Evolutionary conservation across 2,329 filamentous ascomycete genomes (phyloP).

Genomic region (Trichoderma sp.): DNA sequence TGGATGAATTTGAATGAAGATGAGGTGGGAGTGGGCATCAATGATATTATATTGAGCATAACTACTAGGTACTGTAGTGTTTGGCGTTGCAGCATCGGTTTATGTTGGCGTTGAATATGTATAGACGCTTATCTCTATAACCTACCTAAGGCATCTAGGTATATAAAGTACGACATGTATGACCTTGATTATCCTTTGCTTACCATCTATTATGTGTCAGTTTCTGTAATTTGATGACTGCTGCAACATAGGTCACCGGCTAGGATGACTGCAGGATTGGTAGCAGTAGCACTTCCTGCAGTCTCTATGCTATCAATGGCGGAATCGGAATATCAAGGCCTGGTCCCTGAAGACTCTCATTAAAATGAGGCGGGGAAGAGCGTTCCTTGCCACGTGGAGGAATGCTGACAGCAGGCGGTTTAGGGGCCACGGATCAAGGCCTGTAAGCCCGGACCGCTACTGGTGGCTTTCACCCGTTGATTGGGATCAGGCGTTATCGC

Average conservation of each 20-base stretch:
- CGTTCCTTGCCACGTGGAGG: neutral
- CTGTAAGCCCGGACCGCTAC: neutral
- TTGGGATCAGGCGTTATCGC: neutral
- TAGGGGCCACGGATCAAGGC: neutral
- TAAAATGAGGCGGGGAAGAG: neutral
- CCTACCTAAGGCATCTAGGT: neutral
- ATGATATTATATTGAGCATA: neutral
- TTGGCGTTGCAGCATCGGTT: neutral
- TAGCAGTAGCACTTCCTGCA: neutral
- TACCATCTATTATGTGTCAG: neutral
- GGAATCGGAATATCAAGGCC: neutral
- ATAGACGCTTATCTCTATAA: neutral
- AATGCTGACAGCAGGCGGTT: neutral
- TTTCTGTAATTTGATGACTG: neutral
- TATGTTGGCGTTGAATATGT: neutral
- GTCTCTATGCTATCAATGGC: neutral
- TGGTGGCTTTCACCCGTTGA: constrained; percentile 9
- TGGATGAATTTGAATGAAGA: neutral
- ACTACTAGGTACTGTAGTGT: neutral
- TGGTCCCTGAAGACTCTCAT: neutral
- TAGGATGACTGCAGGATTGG: neutral
- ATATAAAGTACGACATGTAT: neutral
- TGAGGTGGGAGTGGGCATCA: neutral
- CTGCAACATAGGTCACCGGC: neutral
- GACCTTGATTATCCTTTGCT: neutral